Percentiles rank a stretch among this genome's conserved stretches.
phyloP scores from a whole-genome alignment of 192 early-diverging fungal species.

The Coemansia aciculifera region DNA sequence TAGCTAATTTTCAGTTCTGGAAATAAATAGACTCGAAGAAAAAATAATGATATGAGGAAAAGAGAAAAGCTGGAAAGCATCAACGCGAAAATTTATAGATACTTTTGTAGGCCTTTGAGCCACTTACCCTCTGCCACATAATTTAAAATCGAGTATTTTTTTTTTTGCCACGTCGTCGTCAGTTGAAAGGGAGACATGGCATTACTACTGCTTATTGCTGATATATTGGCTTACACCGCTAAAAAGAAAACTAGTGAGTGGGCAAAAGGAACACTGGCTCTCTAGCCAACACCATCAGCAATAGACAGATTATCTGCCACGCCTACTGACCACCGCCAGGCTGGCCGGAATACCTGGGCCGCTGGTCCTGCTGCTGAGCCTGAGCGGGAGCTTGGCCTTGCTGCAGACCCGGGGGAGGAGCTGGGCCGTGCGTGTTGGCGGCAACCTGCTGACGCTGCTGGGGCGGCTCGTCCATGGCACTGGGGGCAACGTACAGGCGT shows the following conservation, averaged over 20 bases:
- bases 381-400: constrained; percentile 5
- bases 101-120: background rate
- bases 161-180: background rate
- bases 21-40: background rate
- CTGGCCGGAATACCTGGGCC: background rate
- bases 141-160: background rate
- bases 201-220: background rate
- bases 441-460: constrained; percentile 54
- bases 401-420: constrained; percentile 38
- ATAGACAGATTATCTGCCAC: background rate
- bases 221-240: background rate
- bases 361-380: constrained; percentile 6
- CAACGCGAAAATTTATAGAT: background rate
- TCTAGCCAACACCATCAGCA: background rate
- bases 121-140: background rate
- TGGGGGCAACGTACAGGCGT: constrained; percentile 81
- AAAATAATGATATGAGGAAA: background rate
- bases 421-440: constrained; percentile 25
- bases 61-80: background rate
- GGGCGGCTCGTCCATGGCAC: constrained; percentile 65
- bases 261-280: background rate
- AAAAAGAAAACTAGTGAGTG: constrained; percentile 2
- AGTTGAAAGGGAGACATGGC: background rate
- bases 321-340: background rate
- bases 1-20: background rate